Conservation (phyloP, 2,329 filamentous ascomycete species). For the Nemania sp. region DNA sequence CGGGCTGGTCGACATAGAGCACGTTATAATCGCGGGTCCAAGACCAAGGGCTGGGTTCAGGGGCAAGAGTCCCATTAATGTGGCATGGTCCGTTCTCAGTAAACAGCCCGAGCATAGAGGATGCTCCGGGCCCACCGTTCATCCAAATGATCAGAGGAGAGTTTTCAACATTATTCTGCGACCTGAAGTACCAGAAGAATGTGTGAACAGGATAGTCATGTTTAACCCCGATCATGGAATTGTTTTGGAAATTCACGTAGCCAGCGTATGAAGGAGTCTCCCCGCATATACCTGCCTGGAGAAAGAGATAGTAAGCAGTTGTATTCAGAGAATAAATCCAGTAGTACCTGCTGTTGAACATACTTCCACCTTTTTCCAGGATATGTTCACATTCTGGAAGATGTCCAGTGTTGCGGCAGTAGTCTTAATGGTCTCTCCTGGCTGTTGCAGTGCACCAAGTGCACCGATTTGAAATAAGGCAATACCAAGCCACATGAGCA, state of each 20-base stretch:
- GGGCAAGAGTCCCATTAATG: neutral
- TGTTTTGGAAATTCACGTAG: slow-evolving; percentile 1
- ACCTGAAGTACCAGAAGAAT: slow-evolving; percentile 6
- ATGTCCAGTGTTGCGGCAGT: no score
- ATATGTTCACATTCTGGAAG: no score
- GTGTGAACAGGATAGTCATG: slow-evolving; percentile 7
- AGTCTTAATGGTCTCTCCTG: no score
- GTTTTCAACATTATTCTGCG: neutral
- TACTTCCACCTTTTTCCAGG: no score
- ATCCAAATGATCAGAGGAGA: slow-evolving; percentile 2
- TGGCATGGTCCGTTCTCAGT: neutral
- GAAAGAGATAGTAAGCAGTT: neutral
- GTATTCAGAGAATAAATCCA: no score
- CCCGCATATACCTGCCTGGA: slow-evolving; percentile 2
- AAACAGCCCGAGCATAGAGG: neutral
- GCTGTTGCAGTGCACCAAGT: no score
- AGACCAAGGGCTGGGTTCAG: neutral
- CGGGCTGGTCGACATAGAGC: neutral
- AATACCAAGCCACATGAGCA: no score
- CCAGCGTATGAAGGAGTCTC: neutral
- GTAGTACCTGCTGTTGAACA: no score
- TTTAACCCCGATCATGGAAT: neutral
- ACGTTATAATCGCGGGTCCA: neutral
- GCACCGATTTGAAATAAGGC: no score
- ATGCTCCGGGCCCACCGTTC: neutral